Evolutionary conservation across 306 rosid genomes (phyloP), one percentile per base, ranked within the genome.

Genomic region (Vachellia pachyceras): DNA sequence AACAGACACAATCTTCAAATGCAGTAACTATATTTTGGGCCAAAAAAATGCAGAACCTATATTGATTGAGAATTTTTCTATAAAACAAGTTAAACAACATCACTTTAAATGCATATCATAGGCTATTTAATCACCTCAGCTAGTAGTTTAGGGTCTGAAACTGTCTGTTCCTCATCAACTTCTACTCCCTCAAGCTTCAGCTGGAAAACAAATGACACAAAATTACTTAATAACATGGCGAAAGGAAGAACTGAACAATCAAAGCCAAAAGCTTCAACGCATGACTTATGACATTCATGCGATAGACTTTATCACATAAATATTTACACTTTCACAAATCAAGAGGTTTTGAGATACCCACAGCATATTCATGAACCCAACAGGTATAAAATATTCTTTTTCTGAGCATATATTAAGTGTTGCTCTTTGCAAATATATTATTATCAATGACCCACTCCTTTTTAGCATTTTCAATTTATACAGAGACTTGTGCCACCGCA

Each of bases 161-260:
- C 80, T 35, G 97, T 95, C 87, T 89, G 97, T 81, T 95, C 98
- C 79, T 95, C 96, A n/a, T n/a, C n/a, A n/a, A n/a, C n/a, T 79
- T 92, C 90, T 49, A 86, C 84, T 78, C 99, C 98, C 42, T 93
- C 86, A 64, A 92, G 94, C 83, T 84, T 90, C 85, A 95, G 70
- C 99, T 95, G 85, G 77, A 82, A 85, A 42, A 12, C 20, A 73
- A 49, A 60, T 17, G 71, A 66, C 33, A 55, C 22, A 79, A 11
- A 45, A 63, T 72, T 77, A 79, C 45, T 67, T 64, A 45, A 66
- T 47, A 36, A 73, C 46, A 75, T 49, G 15, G 73, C 25, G 50
- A 57, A 80, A 69, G 29, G 68, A 73, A 79, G 63, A 63, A 60
- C 6, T 44, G 64, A 86, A 74, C 50, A 36, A 40, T 6, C 39